Conservation (phyloP, 108 stramenopile genomes). For the Cyclotella atomus region DNA sequence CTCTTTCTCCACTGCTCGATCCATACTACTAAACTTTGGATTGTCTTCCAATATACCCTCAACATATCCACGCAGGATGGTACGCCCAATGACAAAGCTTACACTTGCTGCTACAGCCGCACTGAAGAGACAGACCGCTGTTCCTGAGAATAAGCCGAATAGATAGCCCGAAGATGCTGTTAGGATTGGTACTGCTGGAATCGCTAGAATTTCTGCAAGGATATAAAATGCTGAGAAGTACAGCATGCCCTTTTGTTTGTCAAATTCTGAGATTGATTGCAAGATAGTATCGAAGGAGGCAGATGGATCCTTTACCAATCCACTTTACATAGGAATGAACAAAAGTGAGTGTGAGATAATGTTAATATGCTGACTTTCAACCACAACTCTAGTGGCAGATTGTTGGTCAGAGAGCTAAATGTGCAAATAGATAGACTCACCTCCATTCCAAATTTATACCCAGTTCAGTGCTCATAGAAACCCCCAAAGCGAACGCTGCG, state of each 20-base stretch:
- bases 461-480: conserved; percentile 31
- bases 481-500: conserved; percentile 29
- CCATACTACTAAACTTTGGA: conserved; percentile 80
- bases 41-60: conserved; percentile 59
- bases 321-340: conserved; percentile 7
- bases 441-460: conserved; percentile 37
- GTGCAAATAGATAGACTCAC: conserved; percentile 5
- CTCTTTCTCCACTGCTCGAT: conserved; percentile 84
- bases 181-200: conserved; percentile 81
- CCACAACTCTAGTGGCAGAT: no score
- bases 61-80: conserved; percentile 73
- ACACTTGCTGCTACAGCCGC: conserved; percentile 77
- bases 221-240: conserved; percentile 55
- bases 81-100: conserved; percentile 81
- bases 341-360: background rate
- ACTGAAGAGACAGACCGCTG: conserved; percentile 68
- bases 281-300: conserved; percentile 37
- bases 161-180: conserved; percentile 89
- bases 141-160: conserved; percentile 82
- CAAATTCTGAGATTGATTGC: conserved; percentile 27
- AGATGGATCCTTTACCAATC: conserved; percentile 38
- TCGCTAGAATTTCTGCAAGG: conserved; percentile 80
- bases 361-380: background rate
- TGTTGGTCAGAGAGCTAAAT: background rate
- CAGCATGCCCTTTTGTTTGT: conserved; percentile 31